Evolutionary conservation across 2,329 filamentous ascomycete genomes (phyloP), one percentile per base, ranked within the genome.

Genomic region (Cytospora schulzeri): DNA sequence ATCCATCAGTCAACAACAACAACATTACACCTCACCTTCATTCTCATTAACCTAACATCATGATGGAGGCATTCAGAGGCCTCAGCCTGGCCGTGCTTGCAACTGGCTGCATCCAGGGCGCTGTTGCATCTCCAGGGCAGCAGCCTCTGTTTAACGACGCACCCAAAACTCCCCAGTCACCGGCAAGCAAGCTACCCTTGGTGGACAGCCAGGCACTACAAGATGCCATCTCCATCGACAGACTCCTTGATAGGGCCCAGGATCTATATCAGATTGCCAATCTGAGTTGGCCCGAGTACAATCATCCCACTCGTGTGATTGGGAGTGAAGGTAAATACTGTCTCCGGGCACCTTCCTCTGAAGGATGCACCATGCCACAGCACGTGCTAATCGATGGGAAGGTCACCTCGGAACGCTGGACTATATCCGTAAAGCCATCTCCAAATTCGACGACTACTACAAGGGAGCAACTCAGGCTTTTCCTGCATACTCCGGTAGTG

Each of bases 301-400:
- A 84, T 66, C 88, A 88, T 70, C 89, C 89, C 1, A 91, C 89
- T 1, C 83, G 89, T 60, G 88, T 91, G 26, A 91, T 91, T 68
- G 88, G 89, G 33, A 89, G 87, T 67, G 72, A 83, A 72, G 87
- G 86, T 87, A 75, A 63, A 69, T 64, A 41, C 29, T 56, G 38
- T 31, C 14, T 48, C 54, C 54, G 65, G 33, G 12, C 7, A 5
- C 19, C 29, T 50, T 66, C 4, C 17, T 60, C 62, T 17, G 15
- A n/a, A n/a, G 54, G 15, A 38, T 3, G 19, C 35, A 8, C 5
- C 24, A 4, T 19, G n/a, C 26, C 5, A 29, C 3, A 8, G 0
- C 11, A 5, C 8, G 2, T 15, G 22, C 59, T 57, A 51, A 57
- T 51, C 24, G 7, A 2, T 33, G 65, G 57, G 62, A 67, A 84